These are phyloP conservation scores for Quercus cerris DNA, from an alignment of 306 rosid genomes.

Conservation along the genomic window DNA sequence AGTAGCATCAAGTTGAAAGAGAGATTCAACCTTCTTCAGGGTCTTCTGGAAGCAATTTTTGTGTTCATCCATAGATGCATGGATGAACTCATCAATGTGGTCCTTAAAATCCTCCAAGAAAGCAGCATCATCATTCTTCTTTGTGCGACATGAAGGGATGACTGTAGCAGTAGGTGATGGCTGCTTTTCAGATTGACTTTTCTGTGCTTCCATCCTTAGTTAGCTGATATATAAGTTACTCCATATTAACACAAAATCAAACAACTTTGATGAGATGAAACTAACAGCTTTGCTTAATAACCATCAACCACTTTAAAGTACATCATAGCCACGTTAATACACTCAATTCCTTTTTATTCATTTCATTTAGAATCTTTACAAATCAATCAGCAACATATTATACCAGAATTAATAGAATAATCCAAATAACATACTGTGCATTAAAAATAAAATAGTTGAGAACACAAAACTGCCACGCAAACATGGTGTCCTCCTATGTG, in stretches of 20 bases:
- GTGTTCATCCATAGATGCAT: slow-evolving; percentile 91
- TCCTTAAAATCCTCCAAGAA: slow-evolving; percentile 85
- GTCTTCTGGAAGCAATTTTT: slow-evolving; percentile 81
- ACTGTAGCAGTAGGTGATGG: slow-evolving; percentile 35
- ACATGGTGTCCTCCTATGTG: not conserved
- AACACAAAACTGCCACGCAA: not conserved
- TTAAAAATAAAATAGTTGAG: not conserved
- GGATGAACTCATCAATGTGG: slow-evolving; percentile 80
- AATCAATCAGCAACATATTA: not conserved
- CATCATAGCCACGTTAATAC: not conserved
- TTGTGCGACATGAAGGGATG: slow-evolving; percentile 66
- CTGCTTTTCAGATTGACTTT: slow-evolving; percentile 39
- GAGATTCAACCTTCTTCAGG: slow-evolving; percentile 53
- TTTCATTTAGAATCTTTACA: not conserved
- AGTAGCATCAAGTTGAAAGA: not conserved
- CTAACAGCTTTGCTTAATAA: not conserved
- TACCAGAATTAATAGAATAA: not conserved
- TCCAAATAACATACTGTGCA: not conserved
- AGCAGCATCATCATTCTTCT: slow-evolving; percentile 68
- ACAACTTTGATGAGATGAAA: not conserved
- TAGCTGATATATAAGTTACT: slow-evolving; percentile 17
- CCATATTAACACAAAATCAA: not conserved
- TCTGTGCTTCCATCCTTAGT: slow-evolving; percentile 50
- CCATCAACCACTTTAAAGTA: not conserved
- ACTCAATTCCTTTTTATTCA: not conserved